phyloP scores from a whole-genome alignment of 331 rosid genomes.

The Rhamnella rubrinervis region DNA sequence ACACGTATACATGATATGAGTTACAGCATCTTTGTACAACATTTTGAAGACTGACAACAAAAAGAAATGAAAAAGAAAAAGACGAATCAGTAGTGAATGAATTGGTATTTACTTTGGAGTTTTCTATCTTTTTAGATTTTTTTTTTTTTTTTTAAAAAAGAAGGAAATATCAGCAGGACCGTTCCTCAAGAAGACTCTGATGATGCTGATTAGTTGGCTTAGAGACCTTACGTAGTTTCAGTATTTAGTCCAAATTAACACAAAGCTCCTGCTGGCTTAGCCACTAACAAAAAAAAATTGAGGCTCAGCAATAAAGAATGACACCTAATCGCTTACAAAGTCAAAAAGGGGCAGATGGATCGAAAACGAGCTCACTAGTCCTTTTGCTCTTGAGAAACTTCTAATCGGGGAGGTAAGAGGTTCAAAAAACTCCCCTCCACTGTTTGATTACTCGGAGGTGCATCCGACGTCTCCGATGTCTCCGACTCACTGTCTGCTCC shows the following conservation, averaged over 20 bases:
- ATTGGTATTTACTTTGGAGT: constrained; percentile 6
- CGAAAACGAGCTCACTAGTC: constrained; percentile 38
- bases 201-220: constrained; percentile 30
- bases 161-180: constrained; percentile 16
- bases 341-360: constrained; percentile 18
- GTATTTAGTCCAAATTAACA: not conserved
- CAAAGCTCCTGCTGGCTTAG: constrained; percentile 20
- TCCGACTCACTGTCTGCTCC: constrained; percentile 59
- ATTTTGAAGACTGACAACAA: constrained; percentile 24
- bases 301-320: constrained; percentile 17
- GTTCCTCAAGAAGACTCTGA: constrained; percentile 17
- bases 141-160: not conserved
- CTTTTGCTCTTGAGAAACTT: constrained; percentile 34
- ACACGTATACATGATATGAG: constrained; percentile 33
- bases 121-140: not conserved
- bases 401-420: constrained; percentile 64
- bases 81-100: constrained; percentile 28
- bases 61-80: constrained; percentile 4
- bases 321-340: constrained; percentile 12
- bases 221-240: constrained; percentile 17
- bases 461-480: constrained; percentile 44
- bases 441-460: constrained; percentile 32
- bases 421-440: constrained; percentile 72
- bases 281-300: constrained; percentile 21
- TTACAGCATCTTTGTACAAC: constrained; percentile 32